Evolutionary conservation across 768 basidiomycete genomes (phyloP).

Genomic region (Calvatia gigantea): DNA sequence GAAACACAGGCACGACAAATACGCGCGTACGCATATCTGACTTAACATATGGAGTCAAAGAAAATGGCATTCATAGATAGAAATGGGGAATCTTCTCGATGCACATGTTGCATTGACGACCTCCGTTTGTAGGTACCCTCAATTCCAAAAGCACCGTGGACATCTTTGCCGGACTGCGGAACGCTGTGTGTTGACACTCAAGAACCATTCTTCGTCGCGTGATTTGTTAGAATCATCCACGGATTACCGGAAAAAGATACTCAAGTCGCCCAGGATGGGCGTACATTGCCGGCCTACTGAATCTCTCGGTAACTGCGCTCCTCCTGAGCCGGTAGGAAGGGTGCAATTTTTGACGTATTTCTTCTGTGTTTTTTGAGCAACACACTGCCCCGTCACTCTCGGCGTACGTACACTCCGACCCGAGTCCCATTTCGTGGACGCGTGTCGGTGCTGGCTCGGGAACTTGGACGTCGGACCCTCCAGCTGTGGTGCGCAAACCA

Average conservation of each 20-base stretch:
- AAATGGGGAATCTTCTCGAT: not conserved
- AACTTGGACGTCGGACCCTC: constrained; percentile 1
- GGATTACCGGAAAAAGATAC: too few species aligned
- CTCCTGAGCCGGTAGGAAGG: not conserved
- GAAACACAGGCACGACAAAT: not conserved
- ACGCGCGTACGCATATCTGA: not conserved
- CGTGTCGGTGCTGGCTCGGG: constrained; percentile 9
- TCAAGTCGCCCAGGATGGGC: too few species aligned
- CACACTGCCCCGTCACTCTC: not conserved
- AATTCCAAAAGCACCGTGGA: not conserved
- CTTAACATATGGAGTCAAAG: not conserved
- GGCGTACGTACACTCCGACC: not conserved
- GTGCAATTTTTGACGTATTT: not conserved
- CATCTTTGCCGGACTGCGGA: not conserved
- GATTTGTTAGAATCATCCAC: not conserved
- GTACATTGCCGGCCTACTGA: too few species aligned
- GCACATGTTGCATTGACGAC: not conserved
- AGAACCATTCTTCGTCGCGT: not conserved
- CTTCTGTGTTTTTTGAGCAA: not conserved
- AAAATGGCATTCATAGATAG: not conserved
- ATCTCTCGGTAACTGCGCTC: not conserved
- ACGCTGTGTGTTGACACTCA: not conserved
- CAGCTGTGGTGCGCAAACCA: not conserved
- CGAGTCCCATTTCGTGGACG: not conserved
- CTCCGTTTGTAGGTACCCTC: not conserved